These are phyloP conservation scores for Aureobasidium sp. DNA, from an alignment of 2,329 filamentous ascomycete genomes.

Conservation along the genomic window DNA sequence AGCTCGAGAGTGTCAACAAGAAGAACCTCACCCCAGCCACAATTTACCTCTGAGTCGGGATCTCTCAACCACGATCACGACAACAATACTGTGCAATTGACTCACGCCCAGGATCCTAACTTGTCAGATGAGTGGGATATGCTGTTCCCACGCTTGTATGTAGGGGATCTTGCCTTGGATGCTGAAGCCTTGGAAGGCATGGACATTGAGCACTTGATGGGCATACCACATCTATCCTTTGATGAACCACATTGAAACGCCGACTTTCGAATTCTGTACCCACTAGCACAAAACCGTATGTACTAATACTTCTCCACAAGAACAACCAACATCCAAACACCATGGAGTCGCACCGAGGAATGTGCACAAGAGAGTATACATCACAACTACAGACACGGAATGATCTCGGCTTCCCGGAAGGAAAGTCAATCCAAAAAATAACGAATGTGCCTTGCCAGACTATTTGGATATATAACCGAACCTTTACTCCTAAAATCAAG, in stretches of 20 bases:
- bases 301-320: too few species aligned
- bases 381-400: too few species aligned
- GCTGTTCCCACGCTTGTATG: background rate
- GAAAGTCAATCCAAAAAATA: background rate
- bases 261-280: background rate
- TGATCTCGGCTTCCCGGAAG: too few species aligned
- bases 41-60: too few species aligned
- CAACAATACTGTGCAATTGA: background rate
- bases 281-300: too few species aligned
- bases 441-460: background rate
- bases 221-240: background rate
- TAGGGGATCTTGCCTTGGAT: background rate
- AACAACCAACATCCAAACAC: too few species aligned
- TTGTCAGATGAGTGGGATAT: background rate
- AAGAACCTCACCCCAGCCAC: slow-evolving; percentile 29
- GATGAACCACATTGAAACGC: background rate
- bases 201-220: slow-evolving; percentile 6
- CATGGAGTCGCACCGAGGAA: too few species aligned
- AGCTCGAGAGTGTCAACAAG: slow-evolving; percentile 23
- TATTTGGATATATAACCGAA: slow-evolving; percentile 27
- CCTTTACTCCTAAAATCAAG: slow-evolving; percentile 21
- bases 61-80: background rate
- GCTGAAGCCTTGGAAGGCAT: background rate
- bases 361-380: too few species aligned
- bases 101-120: background rate